Evolutionary conservation across 345 rosid species (phyloP).

Genomic region (Eucalyptus sp.): DNA sequence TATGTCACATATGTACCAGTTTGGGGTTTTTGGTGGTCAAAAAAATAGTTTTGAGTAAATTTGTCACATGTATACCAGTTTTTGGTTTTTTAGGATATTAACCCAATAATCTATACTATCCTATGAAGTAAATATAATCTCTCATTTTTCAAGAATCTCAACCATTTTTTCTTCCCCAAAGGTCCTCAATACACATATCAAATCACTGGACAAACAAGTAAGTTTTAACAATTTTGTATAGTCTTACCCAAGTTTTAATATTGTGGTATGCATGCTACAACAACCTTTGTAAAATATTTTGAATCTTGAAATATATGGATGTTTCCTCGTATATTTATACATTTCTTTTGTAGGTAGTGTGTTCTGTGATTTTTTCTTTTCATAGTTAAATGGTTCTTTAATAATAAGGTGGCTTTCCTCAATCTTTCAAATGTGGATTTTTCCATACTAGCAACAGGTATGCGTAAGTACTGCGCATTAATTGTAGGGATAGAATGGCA

Average conservation of each 20-base stretch:
- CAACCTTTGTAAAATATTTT: neutral
- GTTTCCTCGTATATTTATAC: neutral
- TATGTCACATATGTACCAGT: too few species aligned
- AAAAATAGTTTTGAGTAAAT: too few species aligned
- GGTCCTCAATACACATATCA: neutral
- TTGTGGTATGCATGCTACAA: neutral
- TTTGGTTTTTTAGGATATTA: too few species aligned
- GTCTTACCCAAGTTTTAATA: fast-evolving
- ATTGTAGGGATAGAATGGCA: neutral
- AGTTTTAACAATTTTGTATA: neutral
- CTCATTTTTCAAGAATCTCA: neutral
- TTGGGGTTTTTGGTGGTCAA: too few species aligned
- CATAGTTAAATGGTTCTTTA: neutral
- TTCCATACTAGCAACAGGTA: fast-evolving
- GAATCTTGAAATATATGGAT: neutral
- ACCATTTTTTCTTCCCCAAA: neutral
- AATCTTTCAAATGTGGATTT: neutral
- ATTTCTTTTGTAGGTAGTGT: neutral
- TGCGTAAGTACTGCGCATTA: fast-evolving
- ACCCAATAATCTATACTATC: neutral
- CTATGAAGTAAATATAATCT: neutral
- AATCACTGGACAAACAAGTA: neutral
- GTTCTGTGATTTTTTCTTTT: fast-evolving
- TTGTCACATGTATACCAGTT: too few species aligned
- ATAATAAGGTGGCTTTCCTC: neutral